Evolutionary conservation across 2,329 filamentous ascomycete species (phyloP).

Genomic region (Penicillium janthinellum): DNA sequence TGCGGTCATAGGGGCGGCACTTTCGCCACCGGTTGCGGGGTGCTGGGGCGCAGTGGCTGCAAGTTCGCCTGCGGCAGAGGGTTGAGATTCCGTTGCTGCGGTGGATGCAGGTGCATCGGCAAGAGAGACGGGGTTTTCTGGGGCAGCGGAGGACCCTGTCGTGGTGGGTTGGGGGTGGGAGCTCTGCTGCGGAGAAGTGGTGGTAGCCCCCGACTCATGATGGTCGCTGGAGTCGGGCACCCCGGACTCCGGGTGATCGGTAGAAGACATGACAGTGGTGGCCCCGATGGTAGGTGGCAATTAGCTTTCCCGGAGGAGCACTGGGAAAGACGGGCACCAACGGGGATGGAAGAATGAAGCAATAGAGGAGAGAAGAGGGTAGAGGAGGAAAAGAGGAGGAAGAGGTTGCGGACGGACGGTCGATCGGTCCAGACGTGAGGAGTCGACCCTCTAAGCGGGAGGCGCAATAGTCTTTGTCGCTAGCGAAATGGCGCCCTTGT

Average conservation of each 20-base stretch:
- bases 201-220: constrained; percentile 20
- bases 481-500: constrained; percentile 5
- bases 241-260: constrained; percentile 26
- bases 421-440: constrained; percentile 26
- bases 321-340: constrained; percentile 7
- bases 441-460: constrained; percentile 23
- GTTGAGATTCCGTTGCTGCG: constrained; percentile 14
- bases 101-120: constrained; percentile 15
- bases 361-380: not conserved
- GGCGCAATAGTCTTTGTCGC: constrained; percentile 18
- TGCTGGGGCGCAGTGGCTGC: constrained; percentile 19
- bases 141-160: constrained; percentile 15
- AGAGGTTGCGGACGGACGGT: constrained; percentile 9
- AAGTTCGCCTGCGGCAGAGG: constrained; percentile 13
- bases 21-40: constrained; percentile 29
- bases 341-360: not conserved
- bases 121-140: constrained; percentile 11
- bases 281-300: constrained; percentile 19
- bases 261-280: constrained; percentile 25
- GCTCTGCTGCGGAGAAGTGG: constrained; percentile 21
- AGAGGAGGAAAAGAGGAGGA: constrained; percentile 7
- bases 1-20: constrained; percentile 21
- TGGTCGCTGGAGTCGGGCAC: constrained; percentile 21
- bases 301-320: constrained; percentile 12
- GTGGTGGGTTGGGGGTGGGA: constrained; percentile 17